Percentiles rank a stretch among this genome's conserved stretches.
Conservation (phyloP, 345 rosid species). For the Aquilaria yunnanensis region DNA sequence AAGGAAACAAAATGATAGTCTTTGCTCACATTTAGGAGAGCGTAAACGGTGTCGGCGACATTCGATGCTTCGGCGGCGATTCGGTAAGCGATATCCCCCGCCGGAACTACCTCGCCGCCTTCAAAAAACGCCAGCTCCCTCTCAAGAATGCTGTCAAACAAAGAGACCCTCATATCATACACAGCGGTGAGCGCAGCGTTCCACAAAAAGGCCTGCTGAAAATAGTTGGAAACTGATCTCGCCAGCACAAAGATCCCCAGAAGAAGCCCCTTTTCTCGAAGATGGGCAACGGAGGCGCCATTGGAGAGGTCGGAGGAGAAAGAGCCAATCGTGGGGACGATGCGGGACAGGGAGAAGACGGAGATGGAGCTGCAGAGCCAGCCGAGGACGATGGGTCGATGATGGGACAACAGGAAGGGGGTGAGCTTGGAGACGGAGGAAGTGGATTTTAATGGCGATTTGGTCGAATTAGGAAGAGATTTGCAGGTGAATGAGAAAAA, state of each 20-base stretch:
- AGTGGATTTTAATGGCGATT: conserved; percentile 12
- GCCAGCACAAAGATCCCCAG: conserved; percentile 42
- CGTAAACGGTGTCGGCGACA: conserved; percentile 65
- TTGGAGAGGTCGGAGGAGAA: conserved; percentile 37
- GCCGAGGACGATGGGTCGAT: conserved; percentile 51
- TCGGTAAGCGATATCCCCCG: conserved; percentile 78
- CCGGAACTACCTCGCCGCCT: conserved; percentile 51
- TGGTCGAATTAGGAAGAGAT: neutral
- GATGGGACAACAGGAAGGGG: conserved; percentile 60
- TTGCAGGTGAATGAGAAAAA: too few species aligned
- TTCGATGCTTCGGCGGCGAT: conserved; percentile 84
- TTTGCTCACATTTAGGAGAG: conserved; percentile 67
- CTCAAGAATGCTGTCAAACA: conserved; percentile 57
- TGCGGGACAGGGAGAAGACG: conserved; percentile 58
- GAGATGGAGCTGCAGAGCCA: conserved; percentile 84
- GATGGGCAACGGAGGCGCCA: conserved; percentile 15
- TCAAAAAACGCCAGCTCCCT: conserved; percentile 63
- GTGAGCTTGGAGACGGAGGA: conserved; percentile 40
- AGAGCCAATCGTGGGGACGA: conserved; percentile 59
- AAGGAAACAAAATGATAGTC: neutral
- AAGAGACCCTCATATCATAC: conserved; percentile 52
- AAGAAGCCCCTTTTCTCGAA: conserved; percentile 35
- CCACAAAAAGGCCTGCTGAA: conserved; percentile 81
- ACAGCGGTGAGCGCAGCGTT: conserved; percentile 61
- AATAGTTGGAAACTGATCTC: conserved; percentile 52